phyloP scores from a whole-genome alignment of 768 basidiomycete species.

The Amanita polypyramis region DNA sequence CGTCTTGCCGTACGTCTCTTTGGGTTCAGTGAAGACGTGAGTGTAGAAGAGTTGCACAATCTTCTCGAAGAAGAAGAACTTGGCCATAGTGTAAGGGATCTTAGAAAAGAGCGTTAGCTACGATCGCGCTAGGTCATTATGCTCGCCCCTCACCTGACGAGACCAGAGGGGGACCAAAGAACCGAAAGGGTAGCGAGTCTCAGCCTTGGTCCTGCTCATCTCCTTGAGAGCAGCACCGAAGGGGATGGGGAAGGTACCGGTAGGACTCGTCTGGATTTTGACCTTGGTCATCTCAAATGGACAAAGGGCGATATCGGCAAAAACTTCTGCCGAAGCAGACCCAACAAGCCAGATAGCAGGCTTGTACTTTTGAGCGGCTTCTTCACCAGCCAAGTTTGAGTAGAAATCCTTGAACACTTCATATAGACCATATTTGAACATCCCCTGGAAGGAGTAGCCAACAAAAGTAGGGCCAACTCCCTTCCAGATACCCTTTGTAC shows the following conservation, averaged over 20 bases:
- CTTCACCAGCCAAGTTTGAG: conserved; percentile 84
- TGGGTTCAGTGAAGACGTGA: conserved; percentile 72
- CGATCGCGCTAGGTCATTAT: neutral
- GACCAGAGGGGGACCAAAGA: conserved; percentile 83
- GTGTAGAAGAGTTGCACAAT: conserved; percentile 83
- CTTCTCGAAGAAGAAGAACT: conserved; percentile 94
- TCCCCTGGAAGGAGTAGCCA: conserved; percentile 92
- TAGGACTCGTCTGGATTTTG: conserved; percentile 75
- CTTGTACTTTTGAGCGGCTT: conserved; percentile 71
- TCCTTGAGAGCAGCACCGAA: conserved; percentile 63
- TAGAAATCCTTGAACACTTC: conserved; percentile 93
- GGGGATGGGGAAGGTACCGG: conserved; percentile 67
- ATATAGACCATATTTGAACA: conserved; percentile 98
- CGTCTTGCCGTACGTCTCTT: conserved; percentile 66
- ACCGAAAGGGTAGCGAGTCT: conserved; percentile 80
- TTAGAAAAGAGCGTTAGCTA: conserved; percentile 19
- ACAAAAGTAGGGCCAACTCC: conserved; percentile 89
- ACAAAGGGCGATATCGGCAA: conserved; percentile 94
- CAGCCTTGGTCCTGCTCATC: conserved; percentile 55
- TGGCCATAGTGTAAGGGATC: conserved; percentile 99
- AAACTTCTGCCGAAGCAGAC: conserved; percentile 91
- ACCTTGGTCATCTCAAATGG: conserved; percentile 92
- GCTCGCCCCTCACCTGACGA: conserved; percentile 48
- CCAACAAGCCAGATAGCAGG: conserved; percentile 88
- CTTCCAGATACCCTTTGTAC: conserved; percentile 83